These are phyloP conservation scores for Phytophthora pisi DNA, from an alignment of 352 stramenopile species.

Conservation along the genomic window DNA sequence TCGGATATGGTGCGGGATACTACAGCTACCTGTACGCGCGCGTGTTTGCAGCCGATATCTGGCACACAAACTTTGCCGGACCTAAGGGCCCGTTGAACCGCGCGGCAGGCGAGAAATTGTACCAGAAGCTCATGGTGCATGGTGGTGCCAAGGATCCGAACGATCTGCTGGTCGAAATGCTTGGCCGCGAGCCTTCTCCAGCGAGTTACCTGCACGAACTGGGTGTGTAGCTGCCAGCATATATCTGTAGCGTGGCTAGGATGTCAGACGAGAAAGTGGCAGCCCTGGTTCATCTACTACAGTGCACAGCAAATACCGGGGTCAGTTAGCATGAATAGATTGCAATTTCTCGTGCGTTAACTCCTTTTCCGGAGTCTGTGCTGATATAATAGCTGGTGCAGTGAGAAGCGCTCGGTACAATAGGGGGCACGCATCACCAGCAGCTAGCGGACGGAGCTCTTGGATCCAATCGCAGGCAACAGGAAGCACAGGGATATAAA, in stretches of 20 bases:
- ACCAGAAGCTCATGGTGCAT: constrained; percentile 79
- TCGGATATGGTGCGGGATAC: constrained; percentile 91
- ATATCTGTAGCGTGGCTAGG: background rate
- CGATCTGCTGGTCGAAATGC: constrained; percentile 73
- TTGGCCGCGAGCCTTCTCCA: constrained; percentile 66
- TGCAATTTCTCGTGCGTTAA: constrained; percentile 42
- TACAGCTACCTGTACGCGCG: constrained; percentile 93
- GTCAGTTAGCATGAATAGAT: constrained; percentile 39
- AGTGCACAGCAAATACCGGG: constrained; percentile 12
- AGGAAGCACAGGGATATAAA: constrained; percentile 33
- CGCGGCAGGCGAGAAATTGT: constrained; percentile 63
- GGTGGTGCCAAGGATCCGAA: constrained; percentile 90
- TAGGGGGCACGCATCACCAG: constrained; percentile 12
- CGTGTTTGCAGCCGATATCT: constrained; percentile 91
- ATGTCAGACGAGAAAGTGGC: background rate
- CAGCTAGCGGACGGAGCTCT: background rate
- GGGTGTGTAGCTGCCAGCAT: constrained; percentile 44
- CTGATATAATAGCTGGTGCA: constrained; percentile 41
- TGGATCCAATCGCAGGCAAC: constrained; percentile 14
- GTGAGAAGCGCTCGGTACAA: constrained; percentile 23
- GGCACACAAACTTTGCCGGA: constrained; percentile 74
- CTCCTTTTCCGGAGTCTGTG: constrained; percentile 27
- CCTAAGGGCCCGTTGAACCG: constrained; percentile 56
- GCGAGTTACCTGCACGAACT: constrained; percentile 77
- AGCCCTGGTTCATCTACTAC: constrained; percentile 1